Evolutionary conservation across 169 alveolate species (phyloP), one percentile per base, ranked within the genome.

Genomic region (Theileria parva): DNA sequence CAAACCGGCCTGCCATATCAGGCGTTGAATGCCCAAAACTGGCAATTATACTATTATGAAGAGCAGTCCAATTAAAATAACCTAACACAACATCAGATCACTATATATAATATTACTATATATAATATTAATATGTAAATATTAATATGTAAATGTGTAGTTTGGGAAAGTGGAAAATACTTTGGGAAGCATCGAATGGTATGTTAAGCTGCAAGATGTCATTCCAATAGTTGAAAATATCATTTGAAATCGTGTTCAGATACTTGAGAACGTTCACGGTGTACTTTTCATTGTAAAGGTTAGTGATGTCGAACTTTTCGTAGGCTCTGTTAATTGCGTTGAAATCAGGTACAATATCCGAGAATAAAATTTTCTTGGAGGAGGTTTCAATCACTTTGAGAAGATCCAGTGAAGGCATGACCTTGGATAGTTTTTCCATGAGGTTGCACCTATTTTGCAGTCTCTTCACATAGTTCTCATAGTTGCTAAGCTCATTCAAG

Each of bases 1-100:
- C 94, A 50, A 89, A 89, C 32, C 57, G 79, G 50, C 92, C 94
- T 9, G 94, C 94, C 91, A 86, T 79, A 69, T 77, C 79, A 27
- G 89, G 77, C 23, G 93, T 86, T 44, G 94, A 89, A 53, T 89
- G 94, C 44, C 94, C 94, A 50, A 25, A 69, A 64, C 80, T 28
- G 25, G 39, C 19, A 37, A 70, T 81, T 25, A 69, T 69, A 7
- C 32, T 68, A 44, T 83, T 77, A 57, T 75, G 72, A n/a, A 83
- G 76, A 37, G 17, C 23, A 64, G 57, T 74, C 89, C 89, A 83
- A 11, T 83, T 48, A 19, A 13, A 11, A 37, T 37, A 37, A 37
- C 48, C 48, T 37, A 37, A 8, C 8, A 8, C 4, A 37, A 37
- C 8, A 8, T 37, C n/a, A n/a, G n/a, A n/a, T n/a, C n/a, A n/a